Evolutionary conservation across 2,329 filamentous ascomycete species (phyloP).

Genomic region (Pseudocercospora macadamiae): DNA sequence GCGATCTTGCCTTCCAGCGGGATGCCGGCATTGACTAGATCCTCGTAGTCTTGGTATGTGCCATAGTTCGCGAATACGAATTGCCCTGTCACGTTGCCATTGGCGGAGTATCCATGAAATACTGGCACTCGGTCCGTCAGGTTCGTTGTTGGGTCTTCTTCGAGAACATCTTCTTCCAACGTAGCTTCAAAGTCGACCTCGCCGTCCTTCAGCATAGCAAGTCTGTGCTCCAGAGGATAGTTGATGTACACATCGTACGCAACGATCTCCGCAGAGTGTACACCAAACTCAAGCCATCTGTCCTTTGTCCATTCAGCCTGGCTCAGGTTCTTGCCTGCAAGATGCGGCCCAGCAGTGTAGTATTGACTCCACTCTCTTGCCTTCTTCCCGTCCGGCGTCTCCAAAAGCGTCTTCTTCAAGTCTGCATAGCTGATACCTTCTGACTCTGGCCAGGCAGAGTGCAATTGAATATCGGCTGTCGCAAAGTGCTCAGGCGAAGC

Average conservation of each 20-base stretch:
- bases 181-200: constrained; percentile 57
- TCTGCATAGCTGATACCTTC: constrained; percentile 57
- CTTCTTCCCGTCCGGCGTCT: constrained; percentile 58
- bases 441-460: constrained; percentile 45
- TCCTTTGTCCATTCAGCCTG: constrained; percentile 57
- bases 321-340: constrained; percentile 55
- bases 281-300: constrained; percentile 53
- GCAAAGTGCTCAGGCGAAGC: constrained; percentile 22
- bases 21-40: constrained; percentile 74
- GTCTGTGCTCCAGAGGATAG: constrained; percentile 52
- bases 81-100: constrained; percentile 83
- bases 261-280: constrained; percentile 49
- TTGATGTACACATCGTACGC: constrained; percentile 57
- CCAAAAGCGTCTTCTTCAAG: constrained; percentile 57
- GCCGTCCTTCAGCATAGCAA: constrained; percentile 47
- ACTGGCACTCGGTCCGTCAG: constrained; percentile 76
- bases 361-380: constrained; percentile 54
- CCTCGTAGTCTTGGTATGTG: constrained; percentile 81
- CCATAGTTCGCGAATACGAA: constrained; percentile 93
- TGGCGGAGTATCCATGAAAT: constrained; percentile 94
- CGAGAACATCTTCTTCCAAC: constrained; percentile 79
- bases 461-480: constrained; percentile 34
- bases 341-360: constrained; percentile 55
- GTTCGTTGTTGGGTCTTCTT: constrained; percentile 78
- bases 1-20: constrained; percentile 83